phyloP scores from a whole-genome alignment of 176 grass and related monocot genomes.

The Eragrostis nindensis region DNA sequence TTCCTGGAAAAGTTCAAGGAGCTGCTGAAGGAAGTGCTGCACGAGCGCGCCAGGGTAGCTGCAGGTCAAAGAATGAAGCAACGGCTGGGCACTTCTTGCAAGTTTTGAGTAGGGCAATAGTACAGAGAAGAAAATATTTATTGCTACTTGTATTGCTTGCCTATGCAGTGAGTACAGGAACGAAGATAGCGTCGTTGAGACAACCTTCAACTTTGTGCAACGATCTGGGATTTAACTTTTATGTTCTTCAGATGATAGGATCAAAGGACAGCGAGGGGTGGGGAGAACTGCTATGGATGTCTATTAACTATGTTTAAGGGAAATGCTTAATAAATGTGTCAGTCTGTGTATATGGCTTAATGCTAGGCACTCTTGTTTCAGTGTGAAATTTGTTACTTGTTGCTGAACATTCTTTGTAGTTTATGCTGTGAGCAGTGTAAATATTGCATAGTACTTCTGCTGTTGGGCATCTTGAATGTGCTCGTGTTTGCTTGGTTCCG shows the following conservation, averaged over 20 bases:
- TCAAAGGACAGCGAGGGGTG: slow-evolving; percentile 26
- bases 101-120: slow-evolving; percentile 71
- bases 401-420: slow-evolving; percentile 49
- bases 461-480: slow-evolving; percentile 29
- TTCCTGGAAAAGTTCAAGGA: slow-evolving; percentile 65
- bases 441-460: slow-evolving; percentile 40
- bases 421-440: slow-evolving; percentile 47
- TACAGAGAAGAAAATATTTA: slow-evolving; percentile 25
- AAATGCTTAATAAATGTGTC: slow-evolving; percentile 41
- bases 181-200: slow-evolving; percentile 30
- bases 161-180: slow-evolving; percentile 29
- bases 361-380: slow-evolving; percentile 16
- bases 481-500: neutral
- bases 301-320: slow-evolving; percentile 38
- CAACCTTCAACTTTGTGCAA: slow-evolving; percentile 25
- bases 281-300: slow-evolving; percentile 36
- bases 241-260: slow-evolving; percentile 31
- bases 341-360: slow-evolving; percentile 45
- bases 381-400: slow-evolving; percentile 27
- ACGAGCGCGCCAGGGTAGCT: slow-evolving; percentile 12
- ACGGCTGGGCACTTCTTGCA: slow-evolving; percentile 71
- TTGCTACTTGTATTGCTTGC: slow-evolving; percentile 29
- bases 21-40: slow-evolving; percentile 53
- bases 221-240: slow-evolving; percentile 23
- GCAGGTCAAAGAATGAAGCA: slow-evolving; percentile 58